Evolutionary conservation across 2,329 filamentous ascomycete genomes (phyloP).

Genomic region (Sclerotinia trifoliorum): DNA sequence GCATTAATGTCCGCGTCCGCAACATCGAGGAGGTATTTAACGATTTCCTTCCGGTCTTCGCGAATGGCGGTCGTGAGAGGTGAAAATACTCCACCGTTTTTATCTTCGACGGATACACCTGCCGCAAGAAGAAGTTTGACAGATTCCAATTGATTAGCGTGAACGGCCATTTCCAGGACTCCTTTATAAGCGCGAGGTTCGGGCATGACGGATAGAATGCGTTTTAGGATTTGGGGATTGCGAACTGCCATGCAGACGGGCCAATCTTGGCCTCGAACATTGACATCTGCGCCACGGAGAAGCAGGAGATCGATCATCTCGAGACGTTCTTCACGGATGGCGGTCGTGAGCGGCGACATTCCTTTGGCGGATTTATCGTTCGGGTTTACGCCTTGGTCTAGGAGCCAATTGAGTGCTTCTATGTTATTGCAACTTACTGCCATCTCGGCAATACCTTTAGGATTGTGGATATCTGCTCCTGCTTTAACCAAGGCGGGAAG

Average conservation of each 20-base stretch:
- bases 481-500: constrained; percentile 59
- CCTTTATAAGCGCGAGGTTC: constrained; percentile 64
- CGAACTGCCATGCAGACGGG: constrained; percentile 67
- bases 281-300: constrained; percentile 58
- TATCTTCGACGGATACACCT: constrained; percentile 63
- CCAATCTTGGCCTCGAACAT: constrained; percentile 66
- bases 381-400: constrained; percentile 58
- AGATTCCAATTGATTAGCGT: constrained; percentile 64
- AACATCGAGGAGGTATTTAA: constrained; percentile 59
- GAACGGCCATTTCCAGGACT: constrained; percentile 65
- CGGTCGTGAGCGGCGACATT: constrained; percentile 62
- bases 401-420: constrained; percentile 58
- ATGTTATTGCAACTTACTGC: constrained; percentile 62
- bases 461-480: constrained; percentile 57
- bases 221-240: constrained; percentile 58
- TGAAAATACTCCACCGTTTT: constrained; percentile 71
- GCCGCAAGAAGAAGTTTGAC: constrained; percentile 52
- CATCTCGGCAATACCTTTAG: constrained; percentile 65
- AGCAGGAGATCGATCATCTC: constrained; percentile 61
- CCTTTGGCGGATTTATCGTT: constrained; percentile 59
- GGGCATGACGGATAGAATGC: constrained; percentile 55
- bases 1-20: constrained; percentile 63
- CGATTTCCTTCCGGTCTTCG: constrained; percentile 60
- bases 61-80: constrained; percentile 66
- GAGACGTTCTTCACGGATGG: constrained; percentile 58